Conservation (phyloP, 768 basidiomycete species). For the Suillus discolor region DNA sequence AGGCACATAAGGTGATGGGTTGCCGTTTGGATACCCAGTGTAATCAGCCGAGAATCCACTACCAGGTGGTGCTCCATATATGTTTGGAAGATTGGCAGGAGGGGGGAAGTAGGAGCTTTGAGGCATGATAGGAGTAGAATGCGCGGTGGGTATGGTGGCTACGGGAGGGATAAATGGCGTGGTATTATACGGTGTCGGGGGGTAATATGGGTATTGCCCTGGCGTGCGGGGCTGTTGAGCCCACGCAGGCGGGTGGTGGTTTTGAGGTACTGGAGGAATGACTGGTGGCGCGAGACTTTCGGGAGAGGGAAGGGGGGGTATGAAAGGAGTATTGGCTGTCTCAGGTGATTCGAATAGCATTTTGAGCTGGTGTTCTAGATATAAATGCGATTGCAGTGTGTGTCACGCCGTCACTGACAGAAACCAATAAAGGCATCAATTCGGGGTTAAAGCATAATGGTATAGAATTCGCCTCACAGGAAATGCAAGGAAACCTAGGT, state of each 20-base stretch:
- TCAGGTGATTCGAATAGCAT: constrained; percentile 35
- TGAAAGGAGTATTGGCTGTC: constrained; percentile 38
- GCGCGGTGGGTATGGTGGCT: constrained; percentile 31
- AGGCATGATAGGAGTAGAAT: constrained; percentile 29
- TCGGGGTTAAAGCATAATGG: constrained; percentile 6
- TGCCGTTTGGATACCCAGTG: constrained; percentile 33
- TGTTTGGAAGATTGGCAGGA: constrained; percentile 30
- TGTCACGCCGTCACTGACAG: constrained; percentile 25
- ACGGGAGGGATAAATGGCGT: constrained; percentile 42
- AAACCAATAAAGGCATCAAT: constrained; percentile 15
- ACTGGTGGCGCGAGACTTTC: constrained; percentile 36
- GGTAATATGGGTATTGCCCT: constrained; percentile 42
- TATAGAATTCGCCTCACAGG: constrained; percentile 18
- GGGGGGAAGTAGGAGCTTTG: constrained; percentile 35
- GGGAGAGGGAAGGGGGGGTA: constrained; percentile 41
- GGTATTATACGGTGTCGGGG: constrained; percentile 38
- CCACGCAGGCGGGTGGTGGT: constrained; percentile 36
- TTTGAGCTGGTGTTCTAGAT: constrained; percentile 18
- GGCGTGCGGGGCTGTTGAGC: constrained; percentile 34
- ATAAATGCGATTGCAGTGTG: constrained; percentile 23
- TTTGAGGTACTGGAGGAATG: constrained; percentile 32
- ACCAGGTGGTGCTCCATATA: constrained; percentile 16
- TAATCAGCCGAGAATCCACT: constrained; percentile 30
- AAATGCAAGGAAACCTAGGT: constrained; percentile 9
- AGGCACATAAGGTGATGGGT: constrained; percentile 28